phyloP scores from a whole-genome alignment of 1,284 basidiomycete genomes.

The Naganishia cerealis region DNA sequence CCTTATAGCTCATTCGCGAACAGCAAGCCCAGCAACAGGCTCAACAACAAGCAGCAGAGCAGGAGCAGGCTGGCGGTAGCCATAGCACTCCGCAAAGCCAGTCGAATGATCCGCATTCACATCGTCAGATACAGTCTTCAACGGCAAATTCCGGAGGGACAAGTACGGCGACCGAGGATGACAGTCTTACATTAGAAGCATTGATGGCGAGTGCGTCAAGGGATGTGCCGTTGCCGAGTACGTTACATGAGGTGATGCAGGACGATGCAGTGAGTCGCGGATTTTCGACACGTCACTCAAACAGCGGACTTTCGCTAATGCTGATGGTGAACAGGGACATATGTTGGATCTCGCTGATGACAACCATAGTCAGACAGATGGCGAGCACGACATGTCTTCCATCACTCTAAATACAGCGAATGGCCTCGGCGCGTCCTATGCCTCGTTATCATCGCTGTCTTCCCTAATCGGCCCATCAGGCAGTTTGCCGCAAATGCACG shows the following conservation, averaged over 20 bases:
- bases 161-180: background rate
- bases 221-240: slow-evolving; percentile 5
- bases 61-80: background rate
- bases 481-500: background rate
- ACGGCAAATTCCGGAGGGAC: background rate
- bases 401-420: slow-evolving; percentile 1
- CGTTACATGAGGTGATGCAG: background rate
- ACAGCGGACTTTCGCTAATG: background rate
- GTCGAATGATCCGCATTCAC: background rate
- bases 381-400: slow-evolving; percentile 7
- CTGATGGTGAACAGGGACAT: background rate
- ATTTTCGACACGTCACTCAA: too few species aligned
- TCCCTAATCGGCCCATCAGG: background rate
- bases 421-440: background rate
- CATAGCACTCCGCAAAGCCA: background rate
- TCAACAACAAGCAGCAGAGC: background rate
- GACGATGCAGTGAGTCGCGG: slow-evolving; percentile 1
- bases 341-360: slow-evolving; percentile 9
- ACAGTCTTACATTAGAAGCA: background rate
- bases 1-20: slow-evolving; percentile 5
- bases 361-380: background rate
- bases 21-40: slow-evolving; percentile 17
- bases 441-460: background rate
- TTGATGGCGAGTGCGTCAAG: slow-evolving; percentile 13
- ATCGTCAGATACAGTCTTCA: background rate